Evolutionary conservation across 306 rosid genomes (phyloP).

Genomic region (Lupinus albus): DNA sequence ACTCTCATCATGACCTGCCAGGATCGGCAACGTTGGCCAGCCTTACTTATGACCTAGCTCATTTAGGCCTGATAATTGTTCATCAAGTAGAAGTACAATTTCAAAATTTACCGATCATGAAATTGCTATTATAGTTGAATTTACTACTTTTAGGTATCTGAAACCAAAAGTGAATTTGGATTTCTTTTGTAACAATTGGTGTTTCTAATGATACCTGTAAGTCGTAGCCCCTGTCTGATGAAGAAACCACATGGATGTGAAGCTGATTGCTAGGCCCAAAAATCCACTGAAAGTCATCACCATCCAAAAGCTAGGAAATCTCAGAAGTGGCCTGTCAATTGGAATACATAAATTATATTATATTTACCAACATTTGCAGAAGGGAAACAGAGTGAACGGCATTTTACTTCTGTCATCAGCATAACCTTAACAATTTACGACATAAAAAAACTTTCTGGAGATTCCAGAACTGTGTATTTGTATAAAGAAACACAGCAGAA

Average conservation of each 20-base stretch:
- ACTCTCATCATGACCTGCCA: not conserved
- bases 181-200: not conserved
- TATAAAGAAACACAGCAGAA: slow-evolving; percentile 29
- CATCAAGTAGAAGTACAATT: not conserved
- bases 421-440: slow-evolving; percentile 20
- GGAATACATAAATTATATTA: slow-evolving; percentile 21
- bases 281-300: slow-evolving; percentile 89
- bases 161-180: slow-evolving; percentile 2
- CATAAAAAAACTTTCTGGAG: slow-evolving; percentile 25
- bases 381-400: slow-evolving; percentile 9
- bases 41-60: not conserved
- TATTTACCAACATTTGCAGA: slow-evolving; percentile 22
- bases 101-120: not conserved
- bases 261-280: slow-evolving; percentile 95
- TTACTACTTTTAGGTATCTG: not conserved
- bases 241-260: slow-evolving; percentile 99
- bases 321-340: slow-evolving; percentile 86
- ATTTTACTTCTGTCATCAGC: slow-evolving; percentile 6
- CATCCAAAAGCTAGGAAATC: slow-evolving; percentile 85
- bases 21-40: not conserved
- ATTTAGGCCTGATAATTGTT: not conserved
- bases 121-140: not conserved
- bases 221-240: slow-evolving; percentile 98
- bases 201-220: slow-evolving; percentile 65
- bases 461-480: slow-evolving; percentile 24